phyloP scores from a whole-genome alignment of 106 monocot genomes.

The Iris macrosiphon region DNA sequence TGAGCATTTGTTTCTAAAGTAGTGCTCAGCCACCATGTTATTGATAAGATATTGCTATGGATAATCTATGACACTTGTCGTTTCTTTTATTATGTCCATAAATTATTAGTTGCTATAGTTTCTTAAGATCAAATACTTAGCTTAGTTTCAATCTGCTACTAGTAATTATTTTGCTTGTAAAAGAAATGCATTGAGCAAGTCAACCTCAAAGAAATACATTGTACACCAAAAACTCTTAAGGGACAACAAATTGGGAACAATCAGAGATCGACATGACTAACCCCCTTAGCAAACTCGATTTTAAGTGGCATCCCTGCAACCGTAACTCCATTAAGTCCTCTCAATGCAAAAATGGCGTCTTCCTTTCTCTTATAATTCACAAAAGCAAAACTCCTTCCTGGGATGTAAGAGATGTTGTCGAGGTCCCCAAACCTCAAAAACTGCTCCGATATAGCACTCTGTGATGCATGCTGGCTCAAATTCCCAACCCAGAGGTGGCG shows the following conservation, averaged over 20 bases:
- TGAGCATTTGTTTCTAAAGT: too few relatives aligned
- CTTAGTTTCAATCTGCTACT: too few relatives aligned
- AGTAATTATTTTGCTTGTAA: constrained; percentile 1
- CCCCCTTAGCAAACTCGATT: constrained; percentile 97
- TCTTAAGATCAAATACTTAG: too few relatives aligned
- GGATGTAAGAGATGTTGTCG: constrained; percentile 42
- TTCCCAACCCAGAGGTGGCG: constrained; percentile 89
- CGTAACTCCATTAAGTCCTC: constrained; percentile 51
- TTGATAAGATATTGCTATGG: too few relatives aligned
- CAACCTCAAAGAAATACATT: constrained; percentile 10
- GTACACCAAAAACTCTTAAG: constrained; percentile 11
- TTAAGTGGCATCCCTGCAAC: constrained; percentile 66
- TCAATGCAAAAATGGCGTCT: constrained; percentile 68
- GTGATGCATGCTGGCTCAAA: constrained; percentile 34
- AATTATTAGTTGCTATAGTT: too few relatives aligned
- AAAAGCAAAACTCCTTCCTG: constrained; percentile 76
- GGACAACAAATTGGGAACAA: constrained; percentile 10
- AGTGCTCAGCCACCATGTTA: too few relatives aligned
- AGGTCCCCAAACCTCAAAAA: constrained; percentile 80
- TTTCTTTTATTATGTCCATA: too few relatives aligned
- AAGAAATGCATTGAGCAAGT: constrained; percentile 11
- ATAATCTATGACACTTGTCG: too few relatives aligned
- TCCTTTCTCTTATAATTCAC: constrained; percentile 60
- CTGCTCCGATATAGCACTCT: constrained; percentile 49
- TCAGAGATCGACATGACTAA: constrained; percentile 64